A percentile compares a stretch with the other conserved stretches of the same genome.
Conservation (phyloP, 2,329 filamentous ascomycete genomes). For the Gaeumannomyces sp. region DNA sequence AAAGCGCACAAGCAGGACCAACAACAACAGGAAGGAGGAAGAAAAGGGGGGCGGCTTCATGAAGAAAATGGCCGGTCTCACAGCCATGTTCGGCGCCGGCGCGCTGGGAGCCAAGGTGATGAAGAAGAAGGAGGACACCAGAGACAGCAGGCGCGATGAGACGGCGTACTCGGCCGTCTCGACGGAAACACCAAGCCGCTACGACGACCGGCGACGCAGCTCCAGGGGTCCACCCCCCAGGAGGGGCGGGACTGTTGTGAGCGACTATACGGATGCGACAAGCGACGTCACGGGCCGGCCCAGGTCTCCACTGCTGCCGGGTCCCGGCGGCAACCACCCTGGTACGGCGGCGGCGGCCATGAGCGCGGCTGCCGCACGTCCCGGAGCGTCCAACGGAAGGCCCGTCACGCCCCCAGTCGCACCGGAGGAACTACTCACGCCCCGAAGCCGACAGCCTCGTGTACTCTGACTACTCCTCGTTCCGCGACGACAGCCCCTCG, state of each 20-base stretch:
- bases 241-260: constrained; percentile 32
- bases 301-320: constrained; percentile 39
- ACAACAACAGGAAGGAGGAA: constrained; percentile 34
- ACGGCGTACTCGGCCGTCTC: constrained; percentile 56
- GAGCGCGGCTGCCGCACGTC: constrained; percentile 38
- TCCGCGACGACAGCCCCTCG: constrained; percentile 50
- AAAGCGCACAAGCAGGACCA: constrained; percentile 41
- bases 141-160: constrained; percentile 39
- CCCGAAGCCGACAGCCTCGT: constrained; percentile 34
- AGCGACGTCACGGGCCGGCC: constrained; percentile 22
- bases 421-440: constrained; percentile 35
- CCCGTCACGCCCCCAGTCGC: constrained; percentile 42
- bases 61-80: constrained; percentile 53
- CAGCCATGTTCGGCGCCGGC: constrained; percentile 56
- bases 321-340: constrained; percentile 36
- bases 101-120: constrained; percentile 54
- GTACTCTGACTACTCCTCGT: constrained; percentile 54
- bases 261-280: constrained; percentile 40
- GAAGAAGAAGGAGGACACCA: constrained; percentile 40
- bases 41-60: constrained; percentile 48
- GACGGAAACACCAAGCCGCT: constrained; percentile 52
- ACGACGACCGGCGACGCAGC: constrained; percentile 17
- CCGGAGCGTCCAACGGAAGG: constrained; percentile 25
- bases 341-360: constrained; percentile 35
- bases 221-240: constrained; percentile 26